Evolutionary conservation across 2,329 filamentous ascomycete genomes (phyloP).

Genomic region (Colletotrichum tamarilloi): DNA sequence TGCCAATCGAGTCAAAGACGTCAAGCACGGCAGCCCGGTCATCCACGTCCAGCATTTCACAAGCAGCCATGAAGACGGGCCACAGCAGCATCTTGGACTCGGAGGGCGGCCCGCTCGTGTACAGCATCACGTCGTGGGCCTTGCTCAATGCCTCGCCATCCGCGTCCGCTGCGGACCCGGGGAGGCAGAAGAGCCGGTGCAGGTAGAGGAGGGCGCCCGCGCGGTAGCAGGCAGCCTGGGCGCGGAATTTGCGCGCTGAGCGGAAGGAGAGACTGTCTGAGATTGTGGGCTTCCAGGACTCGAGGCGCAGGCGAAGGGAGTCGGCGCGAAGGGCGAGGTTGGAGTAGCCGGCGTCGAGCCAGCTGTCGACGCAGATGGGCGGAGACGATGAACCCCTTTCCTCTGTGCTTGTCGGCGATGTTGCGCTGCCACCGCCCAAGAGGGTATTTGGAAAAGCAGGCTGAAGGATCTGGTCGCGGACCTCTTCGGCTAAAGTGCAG

Average conservation of each 20-base stretch:
- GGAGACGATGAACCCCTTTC: background rate
- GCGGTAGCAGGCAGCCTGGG: constrained; percentile 43
- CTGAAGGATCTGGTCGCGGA: constrained; percentile 31
- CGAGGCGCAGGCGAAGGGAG: constrained; percentile 36
- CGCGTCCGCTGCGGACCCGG: constrained; percentile 36
- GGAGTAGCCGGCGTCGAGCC: background rate
- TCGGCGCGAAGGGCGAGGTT: constrained; percentile 35
- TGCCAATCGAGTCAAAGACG: constrained; percentile 41
- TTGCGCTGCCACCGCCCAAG: background rate
- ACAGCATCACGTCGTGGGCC: constrained; percentile 44
- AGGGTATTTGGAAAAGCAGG: background rate
- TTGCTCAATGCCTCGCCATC: constrained; percentile 40
- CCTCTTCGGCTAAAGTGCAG: constrained; percentile 42
- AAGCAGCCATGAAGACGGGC: constrained; percentile 44
- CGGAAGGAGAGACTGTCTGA: constrained; percentile 39
- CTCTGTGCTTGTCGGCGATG: background rate
- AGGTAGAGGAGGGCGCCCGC: constrained; percentile 42
- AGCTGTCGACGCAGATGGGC: background rate
- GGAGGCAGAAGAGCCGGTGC: constrained; percentile 41
- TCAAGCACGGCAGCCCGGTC: constrained; percentile 40
- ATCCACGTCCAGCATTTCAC: constrained; percentile 40
- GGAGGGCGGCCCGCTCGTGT: constrained; percentile 38
- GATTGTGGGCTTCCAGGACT: constrained; percentile 41
- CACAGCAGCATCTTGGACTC: constrained; percentile 44
- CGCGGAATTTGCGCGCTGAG: constrained; percentile 41